Base-by-base conservation (phyloP, 495 filamentous ascomycete genomes). In the Neurospora pannonica region DNA sequence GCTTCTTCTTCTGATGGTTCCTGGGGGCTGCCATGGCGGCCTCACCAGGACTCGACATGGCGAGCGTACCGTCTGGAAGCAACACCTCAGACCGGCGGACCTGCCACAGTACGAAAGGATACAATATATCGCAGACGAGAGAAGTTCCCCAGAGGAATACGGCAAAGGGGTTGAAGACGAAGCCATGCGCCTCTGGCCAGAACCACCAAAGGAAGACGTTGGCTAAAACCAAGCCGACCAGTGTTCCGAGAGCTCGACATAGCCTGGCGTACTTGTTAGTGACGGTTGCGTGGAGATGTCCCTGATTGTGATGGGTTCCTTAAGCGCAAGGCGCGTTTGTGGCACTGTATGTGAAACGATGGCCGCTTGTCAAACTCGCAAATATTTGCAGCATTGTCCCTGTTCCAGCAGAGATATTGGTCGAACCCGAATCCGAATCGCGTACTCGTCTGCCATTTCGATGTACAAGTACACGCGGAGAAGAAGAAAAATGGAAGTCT, bases 171-270 rank as follows among this genome's bases (percentile, higher is more conserved):
- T 69, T 76, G 73, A 81, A 76, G 42, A 83, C 79, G 48, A 81
- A 87, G 3, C 73, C 77, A 75, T 85, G 80, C 0, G 81, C 82
- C 36, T 85, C 82, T 21, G 80, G 80, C 84, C 84, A 86, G 72
- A 80, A 79, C 73, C 77, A 84, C 80, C 80, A 86, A 70, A 79
- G 75, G 67, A 81, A 80, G 3, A 73, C 72, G 74, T 81, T 81
- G 36, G 73, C 72, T 2, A 81, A 19, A 19, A 79, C 71, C 36
- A 84, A 70, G 34, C 83, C 84, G 62, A 81, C 54, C 31, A 85
- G 3, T 4, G 83, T 82, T 9, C 84, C 85, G 36, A 82, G 15
- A 9, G 78, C 75, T 72, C 85, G 78, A 36, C 78, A 79, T 60
- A 80, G 75, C 82, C 82, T 83, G 71, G 7, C 13, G 28, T 67